Evolutionary conservation across 164 flowering plant species (phyloP).

Genomic region (Houttuynia cordata): DNA sequence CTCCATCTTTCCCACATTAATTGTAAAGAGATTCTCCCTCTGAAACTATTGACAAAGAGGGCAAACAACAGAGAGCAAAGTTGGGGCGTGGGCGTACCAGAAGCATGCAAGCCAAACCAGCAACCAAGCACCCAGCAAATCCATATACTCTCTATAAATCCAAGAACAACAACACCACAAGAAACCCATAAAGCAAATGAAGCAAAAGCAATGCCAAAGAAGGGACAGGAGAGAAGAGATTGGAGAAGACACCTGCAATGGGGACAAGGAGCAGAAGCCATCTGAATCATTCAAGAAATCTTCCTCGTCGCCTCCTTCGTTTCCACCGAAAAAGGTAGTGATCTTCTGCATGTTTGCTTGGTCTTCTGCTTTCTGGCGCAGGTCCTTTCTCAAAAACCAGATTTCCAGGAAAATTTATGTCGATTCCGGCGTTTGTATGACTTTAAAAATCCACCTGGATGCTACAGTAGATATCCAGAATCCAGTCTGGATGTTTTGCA

Average conservation of each 20-base stretch:
- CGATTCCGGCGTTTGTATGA: no score
- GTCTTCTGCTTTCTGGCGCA: no score
- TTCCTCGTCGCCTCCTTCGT: constrained; percentile 28
- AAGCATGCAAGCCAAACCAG: constrained; percentile 45
- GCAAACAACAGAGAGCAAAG: background rate
- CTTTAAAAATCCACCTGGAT: no score
- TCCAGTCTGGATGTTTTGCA: no score
- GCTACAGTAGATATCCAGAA: no score
- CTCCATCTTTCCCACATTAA: no score
- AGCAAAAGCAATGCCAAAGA: no score
- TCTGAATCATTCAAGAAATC: constrained; percentile 28
- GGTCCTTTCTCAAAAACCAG: no score
- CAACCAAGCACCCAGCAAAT: constrained; percentile 49
- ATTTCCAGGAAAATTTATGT: no score
- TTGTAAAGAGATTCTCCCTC: no score
- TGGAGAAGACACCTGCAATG: constrained; percentile 30
- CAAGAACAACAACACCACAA: background rate
- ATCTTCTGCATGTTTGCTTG: background rate
- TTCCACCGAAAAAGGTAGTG: background rate
- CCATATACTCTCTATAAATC: constrained; percentile 53
- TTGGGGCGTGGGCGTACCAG: constrained; percentile 36
- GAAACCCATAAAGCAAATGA: background rate
- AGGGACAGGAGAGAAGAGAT: background rate
- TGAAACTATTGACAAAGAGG: background rate
- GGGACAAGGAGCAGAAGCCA: constrained; percentile 39